phyloP scores from a whole-genome alignment of 768 basidiomycete species.

The Candolleomyces efflorescens region DNA sequence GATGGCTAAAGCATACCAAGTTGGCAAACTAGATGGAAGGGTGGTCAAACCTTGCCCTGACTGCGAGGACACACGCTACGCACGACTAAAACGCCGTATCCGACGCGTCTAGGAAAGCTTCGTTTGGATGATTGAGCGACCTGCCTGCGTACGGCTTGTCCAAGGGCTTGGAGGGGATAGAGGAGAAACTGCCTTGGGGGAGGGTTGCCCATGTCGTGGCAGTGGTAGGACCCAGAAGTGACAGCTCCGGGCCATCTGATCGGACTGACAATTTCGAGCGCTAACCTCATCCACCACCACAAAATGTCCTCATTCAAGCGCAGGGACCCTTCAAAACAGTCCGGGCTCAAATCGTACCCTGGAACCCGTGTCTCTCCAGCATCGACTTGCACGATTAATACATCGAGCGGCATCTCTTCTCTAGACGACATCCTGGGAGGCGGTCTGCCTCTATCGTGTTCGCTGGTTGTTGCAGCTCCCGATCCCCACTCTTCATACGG shows the following conservation, averaged over 20 bases:
- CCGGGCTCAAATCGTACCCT: slow-evolving; percentile 26
- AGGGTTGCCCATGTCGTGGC: background rate
- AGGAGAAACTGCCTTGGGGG: background rate
- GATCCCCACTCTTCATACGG: slow-evolving; percentile 86
- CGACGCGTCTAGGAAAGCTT: background rate
- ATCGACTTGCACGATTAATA: slow-evolving; percentile 51
- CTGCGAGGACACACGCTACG: background rate
- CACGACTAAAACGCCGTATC: background rate
- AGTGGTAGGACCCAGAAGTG: background rate
- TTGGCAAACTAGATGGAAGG: slow-evolving; percentile 43
- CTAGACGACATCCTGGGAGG: slow-evolving; percentile 95
- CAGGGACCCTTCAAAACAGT: slow-evolving; percentile 43
- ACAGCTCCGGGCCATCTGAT: background rate
- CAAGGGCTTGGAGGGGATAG: background rate
- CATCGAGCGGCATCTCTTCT: slow-evolving; percentile 87
- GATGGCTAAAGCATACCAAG: slow-evolving; percentile 51
- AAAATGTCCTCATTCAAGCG: slow-evolving; percentile 82
- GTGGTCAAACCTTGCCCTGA: background rate
- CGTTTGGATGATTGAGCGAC: background rate
- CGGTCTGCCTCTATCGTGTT: slow-evolving; percentile 80
- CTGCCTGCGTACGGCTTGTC: background rate
- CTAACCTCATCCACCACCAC: background rate
- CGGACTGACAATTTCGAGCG: background rate
- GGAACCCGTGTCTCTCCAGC: slow-evolving; percentile 60
- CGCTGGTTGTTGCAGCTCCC: slow-evolving; percentile 70